phyloP scores from a whole-genome alignment of 441 rosid genomes.

The Metrosideros polymorpha region DNA sequence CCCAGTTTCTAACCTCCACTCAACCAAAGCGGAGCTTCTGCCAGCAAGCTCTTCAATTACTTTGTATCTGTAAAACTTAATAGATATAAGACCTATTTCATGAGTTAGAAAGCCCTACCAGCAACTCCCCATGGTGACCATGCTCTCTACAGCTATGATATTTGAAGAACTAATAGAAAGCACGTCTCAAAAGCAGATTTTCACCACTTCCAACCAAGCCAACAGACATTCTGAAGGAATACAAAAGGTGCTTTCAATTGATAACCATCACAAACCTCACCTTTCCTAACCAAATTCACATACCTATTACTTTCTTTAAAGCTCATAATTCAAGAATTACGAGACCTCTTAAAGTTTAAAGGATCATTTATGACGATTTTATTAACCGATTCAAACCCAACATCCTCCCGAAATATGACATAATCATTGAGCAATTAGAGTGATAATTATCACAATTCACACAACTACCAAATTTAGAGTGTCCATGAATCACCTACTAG shows the following conservation, averaged over 20 bases:
- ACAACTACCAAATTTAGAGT: not conserved
- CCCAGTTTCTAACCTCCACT: conserved; percentile 95
- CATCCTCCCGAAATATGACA: not conserved
- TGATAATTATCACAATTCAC: not conserved
- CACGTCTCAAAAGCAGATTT: not conserved
- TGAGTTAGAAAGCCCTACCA: not conserved
- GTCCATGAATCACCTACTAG: conserved; percentile 83
- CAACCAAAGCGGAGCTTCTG: conserved; percentile 77
- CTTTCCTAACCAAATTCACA: not conserved
- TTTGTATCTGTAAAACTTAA: conserved; percentile 51
- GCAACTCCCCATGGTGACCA: not conserved
- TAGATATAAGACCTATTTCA: conserved; percentile 2
- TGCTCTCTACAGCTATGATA: not conserved
- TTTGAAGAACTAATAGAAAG: not conserved
- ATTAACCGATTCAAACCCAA: not conserved
- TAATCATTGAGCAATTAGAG: not conserved
- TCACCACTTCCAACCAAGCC: not conserved
- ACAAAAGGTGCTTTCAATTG: not conserved
- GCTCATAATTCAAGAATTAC: not conserved
- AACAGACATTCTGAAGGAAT: not conserved
- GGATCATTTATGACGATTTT: not conserved
- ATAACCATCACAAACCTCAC: not conserved
- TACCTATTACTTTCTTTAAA: not conserved
- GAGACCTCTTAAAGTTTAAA: not conserved
- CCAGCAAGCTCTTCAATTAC: conserved; percentile 72